Evolutionary conservation across 2,329 filamentous ascomycete genomes (phyloP), one percentile per base, ranked within the genome.

Genomic region (Beauveria brongniartii): DNA sequence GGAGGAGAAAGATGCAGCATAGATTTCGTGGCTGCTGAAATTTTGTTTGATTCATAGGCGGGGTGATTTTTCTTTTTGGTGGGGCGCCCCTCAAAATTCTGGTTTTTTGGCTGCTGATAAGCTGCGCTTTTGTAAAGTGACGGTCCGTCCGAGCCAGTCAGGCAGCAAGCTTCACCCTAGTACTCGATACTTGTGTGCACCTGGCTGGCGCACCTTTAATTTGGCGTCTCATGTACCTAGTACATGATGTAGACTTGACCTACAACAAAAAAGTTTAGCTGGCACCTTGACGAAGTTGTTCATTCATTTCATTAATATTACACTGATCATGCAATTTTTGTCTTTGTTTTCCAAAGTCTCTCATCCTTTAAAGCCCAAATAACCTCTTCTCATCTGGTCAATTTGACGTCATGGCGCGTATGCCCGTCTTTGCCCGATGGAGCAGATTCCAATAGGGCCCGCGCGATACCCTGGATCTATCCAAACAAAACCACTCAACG

Each of bases 1-100:
- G 55, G 34, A 50, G 43, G 51, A 62, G 55, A 59, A 30, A 44
- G 51, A 41, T 62, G 62, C 22, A 59, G 28, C 37, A 60, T 54
- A 55, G 48, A 54, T 41, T 54, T 60, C 58, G 58, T 54, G 51
- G 58, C 56, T 48, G 58, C 50, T 60, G 58, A 60, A 60, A 60
- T 60, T 60, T 60, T 60, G 51, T 47, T 46, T 62, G 55, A 26
- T 55, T 62, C 61, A 66, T 69, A 72, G 72, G 73, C 72, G 73
- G 73, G 73, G 73, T 75, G 72, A 70, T 73, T 71, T 74, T 73
- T 73, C 68, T 68, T 69, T 61, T 62, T 62, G 68, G 73, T 74
- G 73, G 73, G 73, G 72, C 71, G 65, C 62, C 62, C 68, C 56
- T 58, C 68, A 72, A 69, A 72, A 69, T 70, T 73, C 8, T 52